A percentile compares a stretch with the other conserved stretches of the same genome.
phyloP scores from a whole-genome alignment of 257 asterid genomes.

The Oldenlandia corymbosa region DNA sequence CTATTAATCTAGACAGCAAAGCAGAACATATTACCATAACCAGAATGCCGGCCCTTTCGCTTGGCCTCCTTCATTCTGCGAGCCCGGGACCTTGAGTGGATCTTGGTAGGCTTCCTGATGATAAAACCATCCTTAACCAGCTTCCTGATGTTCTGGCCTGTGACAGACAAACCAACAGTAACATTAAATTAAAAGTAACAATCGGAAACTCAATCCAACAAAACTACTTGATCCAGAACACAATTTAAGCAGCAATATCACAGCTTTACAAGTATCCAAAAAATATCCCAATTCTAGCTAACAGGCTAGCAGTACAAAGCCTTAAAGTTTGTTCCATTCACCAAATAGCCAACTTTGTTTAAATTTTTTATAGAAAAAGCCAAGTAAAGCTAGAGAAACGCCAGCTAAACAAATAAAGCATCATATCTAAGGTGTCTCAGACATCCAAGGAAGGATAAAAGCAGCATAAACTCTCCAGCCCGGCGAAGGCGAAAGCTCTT shows the following conservation, averaged over 20 bases:
- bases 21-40: slow-evolving; percentile 54
- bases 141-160: slow-evolving; percentile 83
- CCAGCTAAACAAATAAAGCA: not conserved
- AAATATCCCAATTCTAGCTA: too few relatives aligned
- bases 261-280: too few relatives aligned
- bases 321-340: too few relatives aligned
- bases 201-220: not conserved
- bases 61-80: slow-evolving; percentile 93
- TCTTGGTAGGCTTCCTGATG: slow-evolving; percentile 93
- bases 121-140: slow-evolving; percentile 92
- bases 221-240: not conserved
- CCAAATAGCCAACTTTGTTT: too few relatives aligned
- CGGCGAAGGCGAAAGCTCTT: slow-evolving; percentile 15
- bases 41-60: slow-evolving; percentile 96
- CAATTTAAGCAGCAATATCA: not conserved
- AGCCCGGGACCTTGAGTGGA: slow-evolving; percentile 90
- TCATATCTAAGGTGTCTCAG: not conserved
- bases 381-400: too few relatives aligned
- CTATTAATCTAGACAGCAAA: too few relatives aligned
- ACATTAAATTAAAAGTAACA: not conserved
- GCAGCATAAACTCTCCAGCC: slow-evolving; percentile 12
- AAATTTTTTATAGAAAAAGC: too few relatives aligned
- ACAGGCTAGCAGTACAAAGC: too few relatives aligned
- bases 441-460: slow-evolving; percentile 14
- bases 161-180: not conserved